These are phyloP conservation scores for Sorghum bicolor DNA, from an alignment of 176 grass and related monocot species.

Conservation along the genomic window Sorghum_bicolor_NCBIv3 NC_012877.2:58325001-58325500, in stretches of 20 bases:
- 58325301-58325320: background rate
- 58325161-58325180: background rate
- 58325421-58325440: background rate
- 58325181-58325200: background rate
- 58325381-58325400: background rate
- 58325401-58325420: background rate
- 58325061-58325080: no score
- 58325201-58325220: background rate
- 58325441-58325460: background rate
- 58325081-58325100: no score
- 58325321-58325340: background rate
- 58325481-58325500: background rate
- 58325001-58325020: background rate
- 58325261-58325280: background rate
- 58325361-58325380: background rate
- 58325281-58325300: background rate
- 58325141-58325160: no score
- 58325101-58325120: no score
- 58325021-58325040: no score
- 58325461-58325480: background rate
- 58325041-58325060: no score
- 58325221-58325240: background rate
- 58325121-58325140: no score
- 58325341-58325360: background rate
- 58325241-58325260: background rate